Evolutionary conservation across 139 green algal species (phyloP).

Genomic region (Chlamydomonas sphaeroides): DNA sequence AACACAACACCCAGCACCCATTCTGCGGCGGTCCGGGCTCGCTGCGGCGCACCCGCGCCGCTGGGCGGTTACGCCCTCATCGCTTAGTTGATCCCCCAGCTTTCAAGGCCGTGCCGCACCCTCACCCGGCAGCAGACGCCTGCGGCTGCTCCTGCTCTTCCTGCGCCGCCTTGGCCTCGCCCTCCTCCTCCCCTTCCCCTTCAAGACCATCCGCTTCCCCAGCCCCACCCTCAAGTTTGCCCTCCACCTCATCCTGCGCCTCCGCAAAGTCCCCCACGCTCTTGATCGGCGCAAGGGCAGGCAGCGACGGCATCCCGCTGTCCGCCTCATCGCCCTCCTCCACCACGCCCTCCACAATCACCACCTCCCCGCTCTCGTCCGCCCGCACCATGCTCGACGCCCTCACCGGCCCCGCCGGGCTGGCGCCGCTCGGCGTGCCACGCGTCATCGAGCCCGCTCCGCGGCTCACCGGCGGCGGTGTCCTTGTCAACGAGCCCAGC

Average conservation of each 20-base stretch:
- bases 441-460: conserved; percentile 10
- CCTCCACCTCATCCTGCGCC: not conserved
- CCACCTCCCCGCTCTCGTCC: conserved; percentile 20
- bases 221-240: too few species aligned
- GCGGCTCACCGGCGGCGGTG: not conserved
- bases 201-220: too few species aligned
- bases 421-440: too few species aligned
- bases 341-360: conserved; percentile 30
- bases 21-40: too few species aligned
- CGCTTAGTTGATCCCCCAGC: too few species aligned
- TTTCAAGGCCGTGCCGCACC: too few species aligned
- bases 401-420: not conserved
- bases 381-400: not conserved
- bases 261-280: conserved; percentile 1
- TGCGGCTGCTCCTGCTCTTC: too few species aligned
- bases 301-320: too few species aligned
- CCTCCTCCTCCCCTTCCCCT: not conserved
- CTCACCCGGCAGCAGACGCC: too few species aligned
- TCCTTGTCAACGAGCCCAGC: not conserved
- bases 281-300: not conserved
- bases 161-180: not conserved
- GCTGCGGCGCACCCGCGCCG: too few species aligned
- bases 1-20: too few species aligned
- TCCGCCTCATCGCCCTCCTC: conserved; percentile 2
- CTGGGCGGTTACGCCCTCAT: too few species aligned